Conservation (phyloP, 352 stramenopile genomes). For the Achlya hypogyna region DNA sequence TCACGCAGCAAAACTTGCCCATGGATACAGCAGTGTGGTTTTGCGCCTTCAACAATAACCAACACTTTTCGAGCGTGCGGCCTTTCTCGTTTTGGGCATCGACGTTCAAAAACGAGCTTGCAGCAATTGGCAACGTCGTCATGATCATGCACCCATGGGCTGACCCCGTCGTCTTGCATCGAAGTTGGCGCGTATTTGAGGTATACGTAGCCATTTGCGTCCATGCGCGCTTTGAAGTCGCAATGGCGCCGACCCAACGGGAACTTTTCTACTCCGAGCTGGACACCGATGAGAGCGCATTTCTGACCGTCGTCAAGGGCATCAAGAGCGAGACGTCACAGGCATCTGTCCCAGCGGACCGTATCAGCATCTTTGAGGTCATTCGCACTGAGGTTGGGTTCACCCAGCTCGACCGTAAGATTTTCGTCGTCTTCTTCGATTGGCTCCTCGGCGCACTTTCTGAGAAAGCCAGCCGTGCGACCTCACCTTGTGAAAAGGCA, state of each 20-base stretch:
- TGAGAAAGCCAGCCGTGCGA: no score
- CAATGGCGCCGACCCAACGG: neutral
- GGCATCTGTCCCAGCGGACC: neutral
- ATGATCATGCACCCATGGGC: constrained; percentile 12
- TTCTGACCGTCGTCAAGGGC: no score
- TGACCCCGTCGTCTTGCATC: neutral
- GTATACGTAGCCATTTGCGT: neutral
- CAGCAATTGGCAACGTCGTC: constrained; percentile 12
- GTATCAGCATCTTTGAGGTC: neutral
- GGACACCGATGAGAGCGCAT: neutral
- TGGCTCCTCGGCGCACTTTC: no score
- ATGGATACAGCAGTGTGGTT: neutral
- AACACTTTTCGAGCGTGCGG: neutral
- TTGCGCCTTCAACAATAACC: constrained; percentile 15
- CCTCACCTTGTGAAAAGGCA: no score
- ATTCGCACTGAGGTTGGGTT: neutral
- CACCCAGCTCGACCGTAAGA: neutral
- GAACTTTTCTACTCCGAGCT: neutral
- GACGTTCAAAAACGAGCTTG: neutral
- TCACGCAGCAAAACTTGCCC: neutral
- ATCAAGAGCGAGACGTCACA: constrained; percentile 3
- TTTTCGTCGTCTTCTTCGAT: no score
- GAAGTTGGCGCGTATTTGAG: constrained; percentile 12
- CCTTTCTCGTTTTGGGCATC: neutral
- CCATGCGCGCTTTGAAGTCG: constrained; percentile 3